Conservation (phyloP, 192 early-diverging fungal species). For the Entrophospora sp. region DNA sequence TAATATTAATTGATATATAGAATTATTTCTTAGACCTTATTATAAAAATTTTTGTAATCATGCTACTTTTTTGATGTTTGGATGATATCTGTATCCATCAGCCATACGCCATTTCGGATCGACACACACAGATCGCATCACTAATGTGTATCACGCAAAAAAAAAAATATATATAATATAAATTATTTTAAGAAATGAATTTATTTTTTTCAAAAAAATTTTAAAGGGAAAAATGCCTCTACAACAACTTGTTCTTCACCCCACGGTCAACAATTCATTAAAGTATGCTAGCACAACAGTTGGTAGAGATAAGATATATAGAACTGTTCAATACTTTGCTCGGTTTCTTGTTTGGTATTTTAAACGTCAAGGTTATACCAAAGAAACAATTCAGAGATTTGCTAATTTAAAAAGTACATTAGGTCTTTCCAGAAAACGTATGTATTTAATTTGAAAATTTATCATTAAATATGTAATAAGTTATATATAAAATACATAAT, state of each 20-base stretch:
- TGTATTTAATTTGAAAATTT: slow-evolving; percentile 12
- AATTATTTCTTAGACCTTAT: too few species aligned
- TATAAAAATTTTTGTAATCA: too few species aligned
- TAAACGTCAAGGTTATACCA: slow-evolving; percentile 42
- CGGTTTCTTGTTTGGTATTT: slow-evolving; percentile 70
- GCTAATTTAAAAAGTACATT: slow-evolving; percentile 52
- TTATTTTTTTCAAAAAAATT: not conserved
- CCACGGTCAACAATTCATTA: slow-evolving; percentile 31
- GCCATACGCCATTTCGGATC: too few species aligned
- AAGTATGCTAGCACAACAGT: slow-evolving; percentile 52
- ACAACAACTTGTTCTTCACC: not conserved
- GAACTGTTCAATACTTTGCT: slow-evolving; percentile 80
- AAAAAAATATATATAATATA: not conserved
- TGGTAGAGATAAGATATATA: slow-evolving; percentile 72
- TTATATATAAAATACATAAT: not conserved
- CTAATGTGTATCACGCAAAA: too few species aligned
- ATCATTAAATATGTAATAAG: not conserved
- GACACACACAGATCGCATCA: too few species aligned
- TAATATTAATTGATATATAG: too few species aligned
- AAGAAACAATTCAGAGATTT: slow-evolving; percentile 50
- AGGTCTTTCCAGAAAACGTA: slow-evolving; percentile 60
- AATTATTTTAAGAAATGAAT: not conserved
- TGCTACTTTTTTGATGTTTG: too few species aligned
- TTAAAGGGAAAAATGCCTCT: not conserved
- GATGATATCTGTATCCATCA: too few species aligned